Percentiles rank a stretch among this genome's conserved stretches.
phyloP scores from a whole-genome alignment of 331 rosid genomes.

The Pyracantha coccinea region DNA sequence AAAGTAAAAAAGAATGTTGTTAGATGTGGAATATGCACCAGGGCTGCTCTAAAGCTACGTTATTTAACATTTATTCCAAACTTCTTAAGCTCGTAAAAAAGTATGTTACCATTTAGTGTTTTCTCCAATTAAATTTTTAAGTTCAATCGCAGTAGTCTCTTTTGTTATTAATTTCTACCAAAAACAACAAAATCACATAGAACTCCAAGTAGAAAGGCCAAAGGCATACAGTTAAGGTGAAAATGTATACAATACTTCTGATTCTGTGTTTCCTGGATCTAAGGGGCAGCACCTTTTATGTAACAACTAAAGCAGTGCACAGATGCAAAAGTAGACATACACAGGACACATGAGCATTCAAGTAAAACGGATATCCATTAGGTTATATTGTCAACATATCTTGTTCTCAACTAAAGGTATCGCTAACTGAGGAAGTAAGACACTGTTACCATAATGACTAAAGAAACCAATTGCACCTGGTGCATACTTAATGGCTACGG shows the following conservation, averaged over 20 bases:
- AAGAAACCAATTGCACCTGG: neutral
- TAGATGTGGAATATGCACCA: neutral
- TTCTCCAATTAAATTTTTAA: neutral
- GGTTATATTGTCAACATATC: neutral
- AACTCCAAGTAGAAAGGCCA: neutral
- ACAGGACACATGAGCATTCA: neutral
- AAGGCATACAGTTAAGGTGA: neutral
- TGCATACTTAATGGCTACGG: too few relatives aligned
- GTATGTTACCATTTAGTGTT: neutral
- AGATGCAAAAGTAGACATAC: neutral
- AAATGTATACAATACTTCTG: neutral
- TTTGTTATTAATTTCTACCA: neutral
- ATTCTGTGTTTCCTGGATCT: neutral
- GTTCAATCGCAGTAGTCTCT: neutral
- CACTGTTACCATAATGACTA: neutral
- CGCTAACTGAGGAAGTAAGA: neutral
- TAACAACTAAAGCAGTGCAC: neutral
- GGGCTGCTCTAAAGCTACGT: neutral
- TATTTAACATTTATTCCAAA: neutral
- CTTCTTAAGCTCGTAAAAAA: neutral
- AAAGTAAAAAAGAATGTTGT: slow-evolving; percentile 8
- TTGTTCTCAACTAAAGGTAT: neutral
- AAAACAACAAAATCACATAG: neutral
- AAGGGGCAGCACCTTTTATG: neutral
- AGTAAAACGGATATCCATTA: neutral